These are phyloP conservation scores for Metschnikowia kofuensis DNA, from an alignment of 805 yeast species.

Conservation along the genomic window DNA sequence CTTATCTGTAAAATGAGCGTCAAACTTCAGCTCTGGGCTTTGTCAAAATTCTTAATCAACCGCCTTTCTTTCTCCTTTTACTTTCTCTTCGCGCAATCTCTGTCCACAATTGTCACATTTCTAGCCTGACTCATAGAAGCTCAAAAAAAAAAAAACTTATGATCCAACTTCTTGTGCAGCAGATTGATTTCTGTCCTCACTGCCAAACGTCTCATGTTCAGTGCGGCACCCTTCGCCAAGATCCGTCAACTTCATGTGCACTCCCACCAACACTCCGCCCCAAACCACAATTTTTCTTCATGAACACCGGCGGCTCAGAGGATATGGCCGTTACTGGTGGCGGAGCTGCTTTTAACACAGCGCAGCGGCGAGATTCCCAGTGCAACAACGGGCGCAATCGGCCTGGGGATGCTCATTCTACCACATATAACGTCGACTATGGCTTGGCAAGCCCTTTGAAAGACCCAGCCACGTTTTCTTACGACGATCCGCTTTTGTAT, in stretches of 20 bases:
- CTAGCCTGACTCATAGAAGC: no score
- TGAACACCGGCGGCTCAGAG: background rate
- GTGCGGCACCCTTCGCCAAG: background rate
- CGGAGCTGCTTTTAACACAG: background rate
- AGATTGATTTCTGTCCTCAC: no score
- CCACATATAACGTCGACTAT: background rate
- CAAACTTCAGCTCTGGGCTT: no score
- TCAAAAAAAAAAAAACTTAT: no score
- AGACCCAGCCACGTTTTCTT: conserved; percentile 4
- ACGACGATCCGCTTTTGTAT: conserved; percentile 8
- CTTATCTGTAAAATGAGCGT: no score
- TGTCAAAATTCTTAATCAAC: no score
- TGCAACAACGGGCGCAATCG: background rate
- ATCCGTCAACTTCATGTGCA: background rate
- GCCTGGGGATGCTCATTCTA: background rate
- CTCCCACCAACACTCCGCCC: background rate
- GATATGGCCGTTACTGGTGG: background rate
- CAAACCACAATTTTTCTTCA: background rate
- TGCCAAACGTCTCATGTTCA: background rate
- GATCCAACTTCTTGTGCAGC: no score
- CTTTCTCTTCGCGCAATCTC: no score
- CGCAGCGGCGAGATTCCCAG: background rate
- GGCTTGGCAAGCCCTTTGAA: conserved; percentile 6
- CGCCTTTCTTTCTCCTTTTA: no score
- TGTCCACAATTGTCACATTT: no score